Base-by-base conservation (phyloP, 148 eudicot species). In the Rhododendron mucronatum region DNA sequence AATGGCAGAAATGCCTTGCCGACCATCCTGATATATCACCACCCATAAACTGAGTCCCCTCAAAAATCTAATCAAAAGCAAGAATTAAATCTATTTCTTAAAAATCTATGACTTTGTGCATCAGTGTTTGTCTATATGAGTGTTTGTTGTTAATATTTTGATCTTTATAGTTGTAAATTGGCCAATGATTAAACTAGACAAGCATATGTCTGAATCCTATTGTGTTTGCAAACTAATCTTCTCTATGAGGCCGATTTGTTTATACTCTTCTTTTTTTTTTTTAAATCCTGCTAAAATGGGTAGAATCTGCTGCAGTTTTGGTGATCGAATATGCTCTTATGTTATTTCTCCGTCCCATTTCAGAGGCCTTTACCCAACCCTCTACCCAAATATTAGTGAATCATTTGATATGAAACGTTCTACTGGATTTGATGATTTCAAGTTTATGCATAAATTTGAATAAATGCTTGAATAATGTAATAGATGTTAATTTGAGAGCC, bases 21-120 rank as follows among this genome's bases (percentile, higher is more conserved):
- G 96, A 94, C 96, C 93, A 94, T 90, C 67, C 94, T 91, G 91
- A 78, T 92, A 93, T 93, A 93, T 93, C 96, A 93, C 95, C 94
- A 92, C 95, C 95, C 94, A 93, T 92, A 93, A 93, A 85, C 94
- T 81, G 96, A 93, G 94, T 90, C 93, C 89, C 71, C 82, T 67
- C 74, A 10, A 35, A 67, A 9, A 67, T 67, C 14, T 67, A 67
- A 61, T 5, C 65, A 20, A 18, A 11, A 67, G 23, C 23, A 61
- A 61, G 48, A 55, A 3, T 55, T 16, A 26, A 2, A 67, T 77
- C 1, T 35, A 6, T 80, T 35, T 82, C 13, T 20, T 28, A 65
- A 23, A 65, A n/a, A 44, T 67, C 26, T 80, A 10, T 14, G 9
- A 26, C 7, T 82, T 8, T 48, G 21, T 53, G 8, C 1, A 41